These are phyloP conservation scores for Cucumis hystrix DNA, from an alignment of 306 rosid genomes.

Conservation along the genomic window DNA sequence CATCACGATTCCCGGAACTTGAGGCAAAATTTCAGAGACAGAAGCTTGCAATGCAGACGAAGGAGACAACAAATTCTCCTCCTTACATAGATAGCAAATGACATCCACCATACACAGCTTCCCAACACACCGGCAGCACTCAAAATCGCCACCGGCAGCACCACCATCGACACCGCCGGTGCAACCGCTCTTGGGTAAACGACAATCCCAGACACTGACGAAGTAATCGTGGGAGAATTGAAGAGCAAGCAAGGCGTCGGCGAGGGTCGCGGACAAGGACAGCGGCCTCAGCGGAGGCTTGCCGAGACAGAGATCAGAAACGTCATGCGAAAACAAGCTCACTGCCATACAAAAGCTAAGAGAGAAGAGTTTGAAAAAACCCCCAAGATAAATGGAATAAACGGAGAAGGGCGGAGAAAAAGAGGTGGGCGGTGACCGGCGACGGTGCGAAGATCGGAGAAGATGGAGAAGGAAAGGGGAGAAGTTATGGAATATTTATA, in stretches of 20 bases:
- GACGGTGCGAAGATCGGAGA: not conserved
- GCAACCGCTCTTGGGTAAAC: constrained; percentile 9
- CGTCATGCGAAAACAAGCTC: constrained; percentile 54
- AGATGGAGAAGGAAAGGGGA: not conserved
- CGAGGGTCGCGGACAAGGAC: constrained; percentile 46
- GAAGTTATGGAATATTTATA: not conserved
- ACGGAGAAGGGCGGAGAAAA: not conserved
- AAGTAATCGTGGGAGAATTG: constrained; percentile 45
- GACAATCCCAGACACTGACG: constrained; percentile 72
- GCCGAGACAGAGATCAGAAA: constrained; percentile 96
- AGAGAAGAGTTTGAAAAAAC: not conserved
- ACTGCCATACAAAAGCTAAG: constrained; percentile 70
- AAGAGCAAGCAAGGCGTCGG: constrained; percentile 53
- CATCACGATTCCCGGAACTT: constrained; percentile 28
- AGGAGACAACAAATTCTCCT: constrained; percentile 47
- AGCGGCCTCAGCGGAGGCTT: constrained; percentile 85
- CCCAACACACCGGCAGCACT: constrained; percentile 54
- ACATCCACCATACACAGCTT: constrained; percentile 83
- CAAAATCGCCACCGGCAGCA: not conserved
- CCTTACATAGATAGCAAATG: constrained; percentile 44
- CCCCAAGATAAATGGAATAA: not conserved
- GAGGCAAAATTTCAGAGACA: constrained; percentile 33
- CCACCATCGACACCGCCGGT: not conserved
- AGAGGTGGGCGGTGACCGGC: not conserved
- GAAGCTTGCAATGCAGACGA: constrained; percentile 50